phyloP scores from a whole-genome alignment of 768 basidiomycete genomes.

The Trametes villosa region DNA sequence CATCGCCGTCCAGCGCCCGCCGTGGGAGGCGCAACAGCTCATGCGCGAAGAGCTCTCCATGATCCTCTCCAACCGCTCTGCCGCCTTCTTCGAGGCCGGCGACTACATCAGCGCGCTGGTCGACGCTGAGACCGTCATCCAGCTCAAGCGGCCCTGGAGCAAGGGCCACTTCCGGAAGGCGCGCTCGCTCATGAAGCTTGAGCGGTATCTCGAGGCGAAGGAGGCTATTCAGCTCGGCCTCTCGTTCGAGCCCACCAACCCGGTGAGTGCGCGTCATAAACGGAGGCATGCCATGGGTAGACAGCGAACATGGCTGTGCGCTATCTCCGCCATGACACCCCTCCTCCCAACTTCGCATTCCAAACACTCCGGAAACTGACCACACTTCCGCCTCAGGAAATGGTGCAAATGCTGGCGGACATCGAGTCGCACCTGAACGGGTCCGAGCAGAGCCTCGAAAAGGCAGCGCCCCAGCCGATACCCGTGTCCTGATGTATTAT shows the following conservation, averaged over 20 bases:
- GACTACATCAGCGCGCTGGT: slow-evolving; percentile 79
- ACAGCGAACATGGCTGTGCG: not conserved
- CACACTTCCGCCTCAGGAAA: slow-evolving; percentile 18
- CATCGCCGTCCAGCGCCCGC: slow-evolving; percentile 78
- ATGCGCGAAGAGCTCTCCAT: slow-evolving; percentile 92
- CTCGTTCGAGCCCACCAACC: slow-evolving; percentile 77
- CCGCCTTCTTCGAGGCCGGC: slow-evolving; percentile 76
- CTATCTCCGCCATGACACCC: no score
- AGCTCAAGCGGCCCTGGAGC: slow-evolving; percentile 84
- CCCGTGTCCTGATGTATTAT: slow-evolving; percentile 25
- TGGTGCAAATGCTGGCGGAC: slow-evolving; percentile 26
- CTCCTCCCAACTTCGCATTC: no score
- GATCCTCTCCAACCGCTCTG: slow-evolving; percentile 89
- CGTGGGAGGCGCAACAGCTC: slow-evolving; percentile 85
- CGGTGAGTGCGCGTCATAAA: slow-evolving; percentile 43
- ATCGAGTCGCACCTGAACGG: slow-evolving; percentile 19
- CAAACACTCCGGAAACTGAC: not conserved
- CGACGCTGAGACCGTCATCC: slow-evolving; percentile 91
- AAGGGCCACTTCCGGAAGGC: slow-evolving; percentile 97
- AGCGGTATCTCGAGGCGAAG: slow-evolving; percentile 70
- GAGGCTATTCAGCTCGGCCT: slow-evolving; percentile 84
- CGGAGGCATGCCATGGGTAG: no score
- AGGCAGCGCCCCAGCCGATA: slow-evolving; percentile 20
- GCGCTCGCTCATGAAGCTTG: slow-evolving; percentile 81
- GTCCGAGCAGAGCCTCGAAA: slow-evolving; percentile 8